Evolutionary conservation across 306 rosid genomes (phyloP).

Genomic region (Vigna radiata): DNA sequence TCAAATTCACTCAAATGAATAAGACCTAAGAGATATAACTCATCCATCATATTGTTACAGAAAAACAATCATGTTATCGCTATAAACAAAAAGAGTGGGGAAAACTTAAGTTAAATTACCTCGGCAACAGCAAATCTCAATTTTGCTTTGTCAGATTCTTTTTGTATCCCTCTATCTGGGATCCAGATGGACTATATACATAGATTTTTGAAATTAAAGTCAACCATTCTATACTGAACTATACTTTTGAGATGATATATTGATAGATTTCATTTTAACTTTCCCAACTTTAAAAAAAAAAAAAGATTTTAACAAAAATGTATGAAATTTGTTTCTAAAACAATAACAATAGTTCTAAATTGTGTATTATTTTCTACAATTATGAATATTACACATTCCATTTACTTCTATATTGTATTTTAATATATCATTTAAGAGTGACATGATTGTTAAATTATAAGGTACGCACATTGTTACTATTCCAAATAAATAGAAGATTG

Average conservation of each 20-base stretch:
- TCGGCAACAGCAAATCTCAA: conserved; percentile 93
- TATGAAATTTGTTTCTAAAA: too few relatives aligned
- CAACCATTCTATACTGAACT: conserved; percentile 27
- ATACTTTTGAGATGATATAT: conserved; percentile 19
- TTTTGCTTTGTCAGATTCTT: conserved; percentile 91
- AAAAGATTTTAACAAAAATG: conserved; percentile 17
- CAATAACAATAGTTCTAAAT: too few relatives aligned
- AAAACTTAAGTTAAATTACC: conserved; percentile 54
- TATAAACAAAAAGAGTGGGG: conserved; percentile 1
- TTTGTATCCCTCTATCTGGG: conserved; percentile 83
- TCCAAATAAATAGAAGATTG: too few relatives aligned
- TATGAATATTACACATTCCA: too few relatives aligned
- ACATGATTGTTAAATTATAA: too few relatives aligned
- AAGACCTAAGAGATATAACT: conserved; percentile 17
- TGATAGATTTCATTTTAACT: conserved; percentile 27
- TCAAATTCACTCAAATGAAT: too few relatives aligned
- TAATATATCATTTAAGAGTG: too few relatives aligned
- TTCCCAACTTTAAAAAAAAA: background rate
- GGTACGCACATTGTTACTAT: too few relatives aligned
- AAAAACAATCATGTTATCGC: conserved; percentile 5
- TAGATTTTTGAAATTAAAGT: conserved; percentile 45
- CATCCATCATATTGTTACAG: background rate
- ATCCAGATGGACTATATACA: conserved; percentile 85
- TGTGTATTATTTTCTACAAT: too few relatives aligned
- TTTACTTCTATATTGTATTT: too few relatives aligned